Percentiles rank a stretch among this genome's conserved stretches.
These are phyloP conservation scores for Moelleriella libera DNA, from an alignment of 2,329 filamentous ascomycete species.

Conservation along the genomic window DNA sequence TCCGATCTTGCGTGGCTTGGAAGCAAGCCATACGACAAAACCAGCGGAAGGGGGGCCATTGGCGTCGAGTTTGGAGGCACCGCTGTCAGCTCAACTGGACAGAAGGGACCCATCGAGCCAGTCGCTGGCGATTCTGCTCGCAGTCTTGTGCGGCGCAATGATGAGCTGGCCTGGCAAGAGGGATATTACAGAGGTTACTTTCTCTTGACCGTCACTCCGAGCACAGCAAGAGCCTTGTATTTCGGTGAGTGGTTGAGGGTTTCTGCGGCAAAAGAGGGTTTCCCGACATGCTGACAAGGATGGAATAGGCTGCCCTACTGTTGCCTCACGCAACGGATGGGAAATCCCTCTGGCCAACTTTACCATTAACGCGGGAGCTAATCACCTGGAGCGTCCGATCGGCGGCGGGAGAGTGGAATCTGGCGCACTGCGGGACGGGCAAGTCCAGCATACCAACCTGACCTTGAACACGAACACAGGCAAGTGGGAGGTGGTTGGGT, in stretches of 20 bases:
- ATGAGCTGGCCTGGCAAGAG: slow-evolving; percentile 59
- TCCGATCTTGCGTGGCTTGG: slow-evolving; percentile 44
- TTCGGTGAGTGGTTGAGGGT: slow-evolving; percentile 32
- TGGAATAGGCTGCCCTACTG: slow-evolving; percentile 29
- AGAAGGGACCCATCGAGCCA: slow-evolving; percentile 43
- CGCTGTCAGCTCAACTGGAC: slow-evolving; percentile 47
- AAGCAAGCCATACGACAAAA: slow-evolving; percentile 34
- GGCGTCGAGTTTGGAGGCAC: slow-evolving; percentile 54
- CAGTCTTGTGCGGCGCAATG: slow-evolving; percentile 34
- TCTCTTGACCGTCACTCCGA: slow-evolving; percentile 42
- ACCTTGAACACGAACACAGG: slow-evolving; percentile 20
- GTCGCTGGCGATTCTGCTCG: slow-evolving; percentile 30
- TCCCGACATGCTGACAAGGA: no score
- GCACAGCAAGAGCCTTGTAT: slow-evolving; percentile 37
- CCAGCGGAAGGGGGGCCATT: slow-evolving; percentile 38
- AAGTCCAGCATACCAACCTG: slow-evolving; percentile 33
- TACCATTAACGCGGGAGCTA: slow-evolving; percentile 48
- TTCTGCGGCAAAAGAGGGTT: no score
- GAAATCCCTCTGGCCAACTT: slow-evolving; percentile 59
- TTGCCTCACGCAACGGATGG: slow-evolving; percentile 43
- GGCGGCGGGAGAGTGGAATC: slow-evolving; percentile 31
- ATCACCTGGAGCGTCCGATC: slow-evolving; percentile 33
- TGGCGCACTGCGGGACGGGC: slow-evolving; percentile 37
- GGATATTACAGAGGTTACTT: slow-evolving; percentile 64
- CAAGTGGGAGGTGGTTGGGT: slow-evolving; percentile 11